These are phyloP conservation scores for Teratosphaeria zuluensis DNA, from an alignment of 2,329 filamentous ascomycete genomes.

Conservation along the genomic window DNA sequence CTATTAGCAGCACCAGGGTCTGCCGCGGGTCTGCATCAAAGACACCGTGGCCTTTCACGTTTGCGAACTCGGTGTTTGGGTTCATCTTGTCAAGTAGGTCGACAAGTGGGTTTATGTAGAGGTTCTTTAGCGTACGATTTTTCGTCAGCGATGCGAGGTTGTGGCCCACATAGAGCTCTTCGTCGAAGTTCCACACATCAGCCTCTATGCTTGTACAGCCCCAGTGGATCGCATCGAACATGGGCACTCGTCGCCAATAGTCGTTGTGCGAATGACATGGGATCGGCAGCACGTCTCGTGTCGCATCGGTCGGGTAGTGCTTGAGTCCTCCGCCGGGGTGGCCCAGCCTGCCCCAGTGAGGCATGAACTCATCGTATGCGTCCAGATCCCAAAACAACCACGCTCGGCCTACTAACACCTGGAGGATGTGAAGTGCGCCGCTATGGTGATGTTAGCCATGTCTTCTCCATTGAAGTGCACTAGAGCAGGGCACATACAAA, in stretches of 20 bases:
- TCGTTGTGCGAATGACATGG: slow-evolving; percentile 61
- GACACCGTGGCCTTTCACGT: slow-evolving; percentile 42
- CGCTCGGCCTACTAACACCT: slow-evolving; percentile 29
- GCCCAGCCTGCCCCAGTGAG: slow-evolving; percentile 33
- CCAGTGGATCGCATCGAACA: slow-evolving; percentile 50
- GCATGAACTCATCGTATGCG: slow-evolving; percentile 20
- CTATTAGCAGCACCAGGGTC: slow-evolving; percentile 54
- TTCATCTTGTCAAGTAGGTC: slow-evolving; percentile 48
- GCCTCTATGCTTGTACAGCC: slow-evolving; percentile 59
- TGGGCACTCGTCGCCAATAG: slow-evolving; percentile 55
- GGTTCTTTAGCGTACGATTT: slow-evolving; percentile 48
- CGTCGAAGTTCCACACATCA: slow-evolving; percentile 55
- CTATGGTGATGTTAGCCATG: slow-evolving; percentile 14
- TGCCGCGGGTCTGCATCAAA: slow-evolving; percentile 32
- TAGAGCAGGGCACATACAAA: neutral
- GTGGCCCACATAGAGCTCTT: slow-evolving; percentile 56
- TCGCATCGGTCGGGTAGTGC: slow-evolving; percentile 31
- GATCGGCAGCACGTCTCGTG: slow-evolving; percentile 40
- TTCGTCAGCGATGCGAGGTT: slow-evolving; percentile 43
- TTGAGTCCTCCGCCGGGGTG: slow-evolving; percentile 26
- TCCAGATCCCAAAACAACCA: slow-evolving; percentile 29
- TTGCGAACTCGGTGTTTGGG: slow-evolving; percentile 37
- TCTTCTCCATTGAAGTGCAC: neutral
- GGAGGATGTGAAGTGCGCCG: slow-evolving; percentile 33
- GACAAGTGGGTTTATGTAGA: slow-evolving; percentile 58